Percentiles rank a stretch among this genome's conserved stretches.
phyloP scores from a whole-genome alignment of 768 basidiomycete species.

The Hypsizygus marmoreus region DNA sequence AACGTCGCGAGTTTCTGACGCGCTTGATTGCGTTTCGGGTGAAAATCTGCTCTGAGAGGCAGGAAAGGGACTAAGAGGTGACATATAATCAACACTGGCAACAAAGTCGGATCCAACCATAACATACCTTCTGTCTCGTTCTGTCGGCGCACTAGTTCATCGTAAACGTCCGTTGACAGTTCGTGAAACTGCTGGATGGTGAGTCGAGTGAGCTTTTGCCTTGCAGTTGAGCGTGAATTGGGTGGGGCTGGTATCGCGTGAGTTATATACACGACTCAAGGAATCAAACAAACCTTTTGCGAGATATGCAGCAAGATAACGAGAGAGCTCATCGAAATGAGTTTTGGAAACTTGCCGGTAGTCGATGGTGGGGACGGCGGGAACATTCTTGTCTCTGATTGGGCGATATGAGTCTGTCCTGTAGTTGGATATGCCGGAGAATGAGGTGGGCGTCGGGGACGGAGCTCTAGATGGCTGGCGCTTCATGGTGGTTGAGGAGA shows the following conservation, averaged over 20 bases:
- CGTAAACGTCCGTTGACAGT: slow-evolving; percentile 96
- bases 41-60: slow-evolving; percentile 90
- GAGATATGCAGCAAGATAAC: slow-evolving; percentile 73
- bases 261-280: slow-evolving; percentile 1
- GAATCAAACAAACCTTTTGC: slow-evolving; percentile 57
- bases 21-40: slow-evolving; percentile 97
- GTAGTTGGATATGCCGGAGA: slow-evolving; percentile 90
- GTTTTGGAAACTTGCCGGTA: slow-evolving; percentile 63
- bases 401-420: slow-evolving; percentile 77
- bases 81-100: slow-evolving; percentile 15
- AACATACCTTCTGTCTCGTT: slow-evolving; percentile 66
- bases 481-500: slow-evolving; percentile 48
- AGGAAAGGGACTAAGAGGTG: slow-evolving; percentile 77
- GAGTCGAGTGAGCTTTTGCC: slow-evolving; percentile 91
- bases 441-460: slow-evolving; percentile 83
- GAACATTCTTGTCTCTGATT: slow-evolving; percentile 55
- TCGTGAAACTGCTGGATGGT: slow-evolving; percentile 98
- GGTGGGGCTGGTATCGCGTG: slow-evolving; percentile 54
- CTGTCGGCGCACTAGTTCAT: slow-evolving; percentile 87
- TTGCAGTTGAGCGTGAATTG: slow-evolving; percentile 77
- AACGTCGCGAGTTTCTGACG: slow-evolving; percentile 96
- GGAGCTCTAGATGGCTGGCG: slow-evolving; percentile 58
- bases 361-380: slow-evolving; percentile 58
- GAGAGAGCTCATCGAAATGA: slow-evolving; percentile 73
- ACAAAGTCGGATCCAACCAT: slow-evolving; percentile 18